phyloP scores from a whole-genome alignment of 1,284 basidiomycete species.

The Tylopilus orsonianus region DNA sequence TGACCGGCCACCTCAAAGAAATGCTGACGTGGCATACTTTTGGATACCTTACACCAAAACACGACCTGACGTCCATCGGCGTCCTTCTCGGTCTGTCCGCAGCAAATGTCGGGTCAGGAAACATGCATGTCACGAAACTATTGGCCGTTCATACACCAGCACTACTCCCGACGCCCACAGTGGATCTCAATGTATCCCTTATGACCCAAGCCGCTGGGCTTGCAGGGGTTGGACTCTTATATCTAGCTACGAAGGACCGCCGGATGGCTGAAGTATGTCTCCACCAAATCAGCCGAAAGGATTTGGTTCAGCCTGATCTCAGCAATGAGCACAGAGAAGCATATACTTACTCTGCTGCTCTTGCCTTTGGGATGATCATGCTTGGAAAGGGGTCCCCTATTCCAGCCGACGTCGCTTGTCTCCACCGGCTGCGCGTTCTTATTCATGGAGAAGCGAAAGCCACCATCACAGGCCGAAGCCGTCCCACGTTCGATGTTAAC shows the following conservation, averaged over 20 bases:
- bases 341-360: slow-evolving; percentile 86
- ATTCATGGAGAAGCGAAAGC: slow-evolving; percentile 68
- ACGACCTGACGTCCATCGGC: slow-evolving; percentile 92
- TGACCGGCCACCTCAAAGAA: slow-evolving; percentile 86
- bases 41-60: slow-evolving; percentile 91
- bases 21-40: slow-evolving; percentile 91
- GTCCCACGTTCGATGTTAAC: slow-evolving; percentile 73
- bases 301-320: slow-evolving; percentile 77
- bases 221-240: slow-evolving; percentile 86
- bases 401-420: slow-evolving; percentile 71
- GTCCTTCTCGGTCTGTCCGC: slow-evolving; percentile 90
- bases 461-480: slow-evolving; percentile 37
- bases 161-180: slow-evolving; percentile 81
- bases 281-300: slow-evolving; percentile 76
- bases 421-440: slow-evolving; percentile 65
- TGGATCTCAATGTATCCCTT: slow-evolving; percentile 88
- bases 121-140: slow-evolving; percentile 86
- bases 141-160: slow-evolving; percentile 93
- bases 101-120: slow-evolving; percentile 86
- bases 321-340: slow-evolving; percentile 87
- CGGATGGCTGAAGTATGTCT: slow-evolving; percentile 92
- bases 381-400: slow-evolving; percentile 80
- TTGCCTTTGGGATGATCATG: slow-evolving; percentile 96
- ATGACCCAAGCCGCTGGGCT: slow-evolving; percentile 90
- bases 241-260: slow-evolving; percentile 84